Percentiles rank a stretch among this genome's conserved stretches.
Evolutionary conservation across 2,329 filamentous ascomycete genomes (phyloP).

Genomic region (Gaeumannomyces sp.): DNA sequence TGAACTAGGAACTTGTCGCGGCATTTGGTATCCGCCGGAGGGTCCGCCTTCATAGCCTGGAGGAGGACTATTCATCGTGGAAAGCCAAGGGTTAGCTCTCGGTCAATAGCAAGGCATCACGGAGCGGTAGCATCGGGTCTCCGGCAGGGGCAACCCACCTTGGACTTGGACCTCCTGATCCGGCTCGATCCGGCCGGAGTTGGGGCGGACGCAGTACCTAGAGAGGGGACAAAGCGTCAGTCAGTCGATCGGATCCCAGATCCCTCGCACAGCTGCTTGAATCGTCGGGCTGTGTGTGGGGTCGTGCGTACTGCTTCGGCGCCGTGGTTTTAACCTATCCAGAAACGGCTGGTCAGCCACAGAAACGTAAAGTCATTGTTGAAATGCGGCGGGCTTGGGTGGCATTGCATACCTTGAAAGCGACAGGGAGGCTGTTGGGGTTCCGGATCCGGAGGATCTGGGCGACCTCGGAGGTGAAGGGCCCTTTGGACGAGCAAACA

Average conservation of each 20-base stretch:
- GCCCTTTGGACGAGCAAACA: slow-evolving; percentile 39
- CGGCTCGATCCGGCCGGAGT: slow-evolving; percentile 91
- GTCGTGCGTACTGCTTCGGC: slow-evolving; percentile 87
- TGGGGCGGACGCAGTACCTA: slow-evolving; percentile 96
- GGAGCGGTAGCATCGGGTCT: not conserved
- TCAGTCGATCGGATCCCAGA: not conserved
- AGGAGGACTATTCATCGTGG: slow-evolving; percentile 62
- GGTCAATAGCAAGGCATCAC: slow-evolving; percentile 2
- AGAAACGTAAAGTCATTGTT: slow-evolving; percentile 29
- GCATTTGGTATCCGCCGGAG: slow-evolving; percentile 78
- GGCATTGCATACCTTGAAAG: slow-evolving; percentile 55
- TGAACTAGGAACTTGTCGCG: slow-evolving; percentile 23
- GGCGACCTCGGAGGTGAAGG: slow-evolving; percentile 60
- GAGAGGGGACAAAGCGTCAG: slow-evolving; percentile 14
- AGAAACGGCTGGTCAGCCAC: slow-evolving; percentile 23
- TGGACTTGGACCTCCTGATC: slow-evolving; percentile 87
- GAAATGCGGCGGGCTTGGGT: not conserved
- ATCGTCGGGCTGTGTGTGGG: slow-evolving; percentile 11
- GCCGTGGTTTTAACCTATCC: slow-evolving; percentile 94
- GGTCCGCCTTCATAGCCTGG: slow-evolving; percentile 96
- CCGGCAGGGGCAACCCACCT: slow-evolving; percentile 49
- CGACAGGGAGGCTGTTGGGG: slow-evolving; percentile 54
- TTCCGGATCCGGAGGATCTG: slow-evolving; percentile 61
- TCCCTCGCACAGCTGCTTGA: slow-evolving; percentile 9
- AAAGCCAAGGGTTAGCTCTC: not conserved